A percentile compares a stretch with the other conserved stretches of the same genome.
These are phyloP conservation scores for Micromonas commoda DNA, from an alignment of 139 green algal genomes.

Conservation along the genomic window DNA sequence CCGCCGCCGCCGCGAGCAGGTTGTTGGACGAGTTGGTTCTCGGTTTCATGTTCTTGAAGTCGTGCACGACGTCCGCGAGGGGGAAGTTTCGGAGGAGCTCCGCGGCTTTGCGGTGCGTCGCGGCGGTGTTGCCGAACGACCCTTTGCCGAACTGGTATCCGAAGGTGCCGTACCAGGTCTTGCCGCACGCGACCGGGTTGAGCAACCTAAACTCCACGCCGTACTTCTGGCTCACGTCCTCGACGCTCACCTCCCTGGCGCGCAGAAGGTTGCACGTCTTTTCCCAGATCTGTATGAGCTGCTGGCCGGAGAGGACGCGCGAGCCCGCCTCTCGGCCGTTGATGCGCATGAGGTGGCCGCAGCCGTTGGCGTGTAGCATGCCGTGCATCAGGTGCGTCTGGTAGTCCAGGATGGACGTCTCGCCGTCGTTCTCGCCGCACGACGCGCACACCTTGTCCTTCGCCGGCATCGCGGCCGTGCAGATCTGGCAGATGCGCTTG, in stretches of 20 bases:
- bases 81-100: slow-evolving; percentile 24
- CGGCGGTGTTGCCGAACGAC: slow-evolving; percentile 62
- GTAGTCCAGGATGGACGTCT: slow-evolving; percentile 61
- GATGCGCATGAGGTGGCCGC: slow-evolving; percentile 80
- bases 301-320: slow-evolving; percentile 44
- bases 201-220: slow-evolving; percentile 87
- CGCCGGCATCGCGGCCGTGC: background rate
- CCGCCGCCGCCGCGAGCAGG: too few species aligned
- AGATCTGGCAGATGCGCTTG: slow-evolving; percentile 9
- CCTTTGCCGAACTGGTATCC: slow-evolving; percentile 86
- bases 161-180: slow-evolving; percentile 89
- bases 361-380: slow-evolving; percentile 88
- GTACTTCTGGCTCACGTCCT: slow-evolving; percentile 89
- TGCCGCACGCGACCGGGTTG: slow-evolving; percentile 56
- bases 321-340: slow-evolving; percentile 69
- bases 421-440: slow-evolving; percentile 18
- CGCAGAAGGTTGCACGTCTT: slow-evolving; percentile 68
- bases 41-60: slow-evolving; percentile 1
- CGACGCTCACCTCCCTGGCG: slow-evolving; percentile 53
- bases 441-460: background rate
- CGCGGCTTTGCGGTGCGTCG: slow-evolving; percentile 56
- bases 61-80: slow-evolving; percentile 16
- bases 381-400: slow-evolving; percentile 80
- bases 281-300: slow-evolving; percentile 92
- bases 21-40: background rate